Base-by-base conservation (phyloP, 208 protist genomes). In the Trypanosoma mega region DNA sequence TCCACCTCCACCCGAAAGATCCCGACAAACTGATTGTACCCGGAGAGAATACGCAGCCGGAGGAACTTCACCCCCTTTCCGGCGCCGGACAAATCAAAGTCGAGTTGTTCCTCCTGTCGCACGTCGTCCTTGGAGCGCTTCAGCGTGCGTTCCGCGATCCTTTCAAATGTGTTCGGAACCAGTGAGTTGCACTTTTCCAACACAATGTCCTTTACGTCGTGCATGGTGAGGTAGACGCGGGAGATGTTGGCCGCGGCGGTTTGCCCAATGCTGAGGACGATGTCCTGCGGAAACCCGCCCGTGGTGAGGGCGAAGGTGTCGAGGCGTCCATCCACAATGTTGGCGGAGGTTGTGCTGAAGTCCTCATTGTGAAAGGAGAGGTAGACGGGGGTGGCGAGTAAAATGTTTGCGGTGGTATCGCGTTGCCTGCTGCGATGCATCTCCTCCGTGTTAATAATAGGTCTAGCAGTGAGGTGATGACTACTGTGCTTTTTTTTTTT, bases 21-120 rank as follows among this genome's bases (percentile, higher is more conserved):
- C 7, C 77, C 87, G 5, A 90, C 87, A 58, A 94, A 94, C 30
- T 94, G 77, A 47, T 59, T 78, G 74, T 90, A 94, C 8, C 84
- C 87, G 18, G 84, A 92, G 2, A 83, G 48, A 24, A 94, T 78
- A 23, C 64, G 68, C 7, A 94, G 65, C 1, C 74, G 74, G 8
- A 94, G 39, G 29, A 72, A 76, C 11, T 68, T 70, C 24, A 94
- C 70, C 37, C 77, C 71, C 33, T 78, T 76, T 0, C 87, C 87
- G 18, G 65, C 74, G 20, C 60, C 70, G 9, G 74, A 66, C 4
- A 74, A 65, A 47, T 94, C 78, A 11, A 94, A 54, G 16, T 89
- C 68, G 4, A 92, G 49, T 39, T 74, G 47, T 66, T 87, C 88
- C n/a, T 67, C 74, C 61, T 92, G 88, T 44, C 50, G 30, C 2